Base-by-base conservation (phyloP, 495 filamentous ascomycete genomes). In the Neurospora sp. region DNA sequence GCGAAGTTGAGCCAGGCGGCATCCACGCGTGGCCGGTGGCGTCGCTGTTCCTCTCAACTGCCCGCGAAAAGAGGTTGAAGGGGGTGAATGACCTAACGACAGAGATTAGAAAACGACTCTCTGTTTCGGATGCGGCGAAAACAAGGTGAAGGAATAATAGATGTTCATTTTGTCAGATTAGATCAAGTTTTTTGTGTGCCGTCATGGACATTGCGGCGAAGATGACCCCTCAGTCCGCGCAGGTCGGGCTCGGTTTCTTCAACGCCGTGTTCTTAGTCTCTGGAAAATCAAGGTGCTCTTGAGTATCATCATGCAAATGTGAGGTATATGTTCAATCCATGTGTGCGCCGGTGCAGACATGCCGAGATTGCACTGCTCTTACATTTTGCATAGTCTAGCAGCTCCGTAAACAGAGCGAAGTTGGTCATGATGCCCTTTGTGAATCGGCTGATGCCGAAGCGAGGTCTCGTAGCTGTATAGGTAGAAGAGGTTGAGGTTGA, bases 21-120 rank as follows among this genome's bases (percentile, higher is more conserved):
- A 89, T 94, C 71, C 92, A 94, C 82, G 91, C 90, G 12, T 94
- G 92, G 92, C 92, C 92, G 16, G 89, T 94, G 37, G 91, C 89
- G 17, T 86, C 84, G 40, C 76, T 93, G 59, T 94, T 93, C 77
- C 79, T 94, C 20, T 87, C 87, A 69, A 82, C 83, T 59, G 86
- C 83, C 31, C 77, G 79, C 59, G 81, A 83, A n/a, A 83, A 87
- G 78, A 81, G 92, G 73, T 80, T 86, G 73, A 84, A 84, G 59
- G 91, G 90, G 12, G 75, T 94, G 73, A 82, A 78, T 70, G 76
- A 81, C 75, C 83, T 93, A 65, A 87, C 86, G 3, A 80, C 82
- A 37, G 83, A 85, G 70, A 84, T 90, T 73, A 82, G 79, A 78
- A 69, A 77, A 70, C 76, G 76, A 35, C 77, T 82, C 61, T 69